A percentile compares a stretch with the other conserved stretches of the same genome.
phyloP scores from a whole-genome alignment of 2,329 filamentous ascomycete species.

The Atkinsonella hypoxylon region DNA sequence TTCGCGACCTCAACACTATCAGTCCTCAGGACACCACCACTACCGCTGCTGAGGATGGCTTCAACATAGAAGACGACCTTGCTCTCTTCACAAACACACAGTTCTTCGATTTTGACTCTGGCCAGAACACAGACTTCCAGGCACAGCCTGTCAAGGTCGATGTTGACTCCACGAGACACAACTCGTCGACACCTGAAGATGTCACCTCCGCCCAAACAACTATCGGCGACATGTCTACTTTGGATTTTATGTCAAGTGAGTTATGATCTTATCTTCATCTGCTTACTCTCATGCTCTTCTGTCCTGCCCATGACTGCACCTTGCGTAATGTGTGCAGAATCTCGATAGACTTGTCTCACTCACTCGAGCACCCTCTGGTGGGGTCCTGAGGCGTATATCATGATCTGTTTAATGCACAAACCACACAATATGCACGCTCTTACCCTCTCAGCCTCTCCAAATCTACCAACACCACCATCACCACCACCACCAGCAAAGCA shows the following conservation, averaged over 20 bases:
- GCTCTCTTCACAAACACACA: slow-evolving; percentile 73
- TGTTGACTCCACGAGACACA: slow-evolving; percentile 17
- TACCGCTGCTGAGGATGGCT: slow-evolving; percentile 37
- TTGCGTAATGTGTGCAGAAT: not conserved
- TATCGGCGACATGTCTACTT: slow-evolving; percentile 32
- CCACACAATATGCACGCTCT: slow-evolving; percentile 4
- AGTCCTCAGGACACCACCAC: slow-evolving; percentile 44
- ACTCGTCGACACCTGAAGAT: slow-evolving; percentile 25
- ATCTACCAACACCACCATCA: too few relatives aligned
- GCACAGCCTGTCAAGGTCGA: slow-evolving; percentile 34
- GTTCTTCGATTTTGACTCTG: slow-evolving; percentile 68
- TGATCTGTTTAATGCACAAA: not conserved
- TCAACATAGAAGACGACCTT: slow-evolving; percentile 59
- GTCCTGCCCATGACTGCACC: not conserved
- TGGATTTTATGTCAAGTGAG: slow-evolving; percentile 42
- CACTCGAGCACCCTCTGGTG: not conserved
- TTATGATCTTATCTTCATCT: slow-evolving; percentile 8
- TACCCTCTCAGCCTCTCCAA: not conserved
- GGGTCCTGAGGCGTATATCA: not conserved
- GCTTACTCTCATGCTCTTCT: not conserved
- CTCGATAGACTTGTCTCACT: not conserved
- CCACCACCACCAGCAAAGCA: not conserved
- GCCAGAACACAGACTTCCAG: slow-evolving; percentile 46
- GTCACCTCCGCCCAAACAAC: slow-evolving; percentile 26
- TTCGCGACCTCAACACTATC: slow-evolving; percentile 72